Percentiles rank a stretch among this genome's conserved stretches.
Conservation (phyloP, 768 basidiomycete genomes). For the Hericium rajendrae region DNA sequence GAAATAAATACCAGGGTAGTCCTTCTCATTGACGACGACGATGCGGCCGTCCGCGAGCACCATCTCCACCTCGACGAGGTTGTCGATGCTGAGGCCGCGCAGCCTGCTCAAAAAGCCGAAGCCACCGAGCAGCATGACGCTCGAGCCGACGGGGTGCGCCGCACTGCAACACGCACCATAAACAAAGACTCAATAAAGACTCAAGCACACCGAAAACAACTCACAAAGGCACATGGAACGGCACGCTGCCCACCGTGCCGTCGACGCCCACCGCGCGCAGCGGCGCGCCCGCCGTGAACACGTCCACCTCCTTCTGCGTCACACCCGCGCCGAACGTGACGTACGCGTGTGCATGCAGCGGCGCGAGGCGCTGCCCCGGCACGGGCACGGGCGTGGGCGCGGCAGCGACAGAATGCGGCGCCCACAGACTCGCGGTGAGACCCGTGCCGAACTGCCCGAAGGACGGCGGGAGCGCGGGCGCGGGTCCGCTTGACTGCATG, state of each 20-base stretch:
- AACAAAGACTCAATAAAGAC: neutral
- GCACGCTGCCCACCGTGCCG: conserved; percentile 45
- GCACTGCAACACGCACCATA: conserved; percentile 33
- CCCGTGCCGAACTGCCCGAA: neutral
- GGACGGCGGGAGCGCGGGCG: neutral
- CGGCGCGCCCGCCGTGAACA: conserved; percentile 58
- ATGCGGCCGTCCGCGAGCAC: conserved; percentile 88
- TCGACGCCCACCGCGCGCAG: conserved; percentile 47
- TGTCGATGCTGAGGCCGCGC: conserved; percentile 82
- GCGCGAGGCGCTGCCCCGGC: conserved; percentile 31
- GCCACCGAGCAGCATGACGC: conserved; percentile 76
- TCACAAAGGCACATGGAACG: conserved; percentile 60
- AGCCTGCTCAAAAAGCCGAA: conserved; percentile 83
- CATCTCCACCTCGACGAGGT: conserved; percentile 85
- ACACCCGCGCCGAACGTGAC: conserved; percentile 84
- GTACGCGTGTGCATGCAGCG: conserved; percentile 63
- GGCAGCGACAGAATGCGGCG: conserved; percentile 16
- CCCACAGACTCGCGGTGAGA: neutral
- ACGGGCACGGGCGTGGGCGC: conserved; percentile 23
- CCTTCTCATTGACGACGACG: conserved; percentile 62
- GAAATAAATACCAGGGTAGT: conserved; percentile 47
- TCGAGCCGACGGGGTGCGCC: conserved; percentile 72
- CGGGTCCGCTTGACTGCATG: conserved; percentile 1
- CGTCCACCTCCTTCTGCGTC: conserved; percentile 77
- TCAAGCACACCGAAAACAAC: neutral